phyloP scores from a whole-genome alignment of 23 red algal genomes.

The Gracilaria domingensis region DNA sequence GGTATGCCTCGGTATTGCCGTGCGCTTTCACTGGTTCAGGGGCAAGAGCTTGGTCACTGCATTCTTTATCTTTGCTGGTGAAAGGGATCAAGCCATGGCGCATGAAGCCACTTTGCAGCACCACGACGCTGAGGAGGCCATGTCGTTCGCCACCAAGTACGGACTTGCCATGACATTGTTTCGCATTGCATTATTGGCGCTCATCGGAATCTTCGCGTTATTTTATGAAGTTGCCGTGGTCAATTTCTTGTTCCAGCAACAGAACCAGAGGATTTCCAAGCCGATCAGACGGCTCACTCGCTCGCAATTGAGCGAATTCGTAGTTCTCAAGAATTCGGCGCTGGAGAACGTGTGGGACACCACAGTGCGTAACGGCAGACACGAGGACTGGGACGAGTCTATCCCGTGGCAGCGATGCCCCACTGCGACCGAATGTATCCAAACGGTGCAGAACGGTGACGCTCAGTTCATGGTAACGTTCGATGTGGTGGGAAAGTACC shows the following conservation, averaged over 20 bases:
- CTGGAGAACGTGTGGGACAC: constrained; percentile 57
- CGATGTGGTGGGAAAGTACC: constrained; percentile 42
- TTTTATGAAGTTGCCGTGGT: constrained; percentile 69
- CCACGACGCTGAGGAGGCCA: neutral
- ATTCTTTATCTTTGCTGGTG: constrained; percentile 60
- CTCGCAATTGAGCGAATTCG: neutral
- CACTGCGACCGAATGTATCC: constrained; percentile 28
- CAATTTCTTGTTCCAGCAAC: constrained; percentile 65
- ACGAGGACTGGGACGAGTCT: neutral
- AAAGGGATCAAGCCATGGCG: constrained; percentile 46
- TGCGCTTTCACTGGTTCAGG: constrained; percentile 44
- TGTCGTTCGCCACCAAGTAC: constrained; percentile 50
- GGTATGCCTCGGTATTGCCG: constrained; percentile 45
- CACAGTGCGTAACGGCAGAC: neutral
- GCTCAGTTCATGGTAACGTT: constrained; percentile 36
- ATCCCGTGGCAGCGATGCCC: constrained; percentile 29
- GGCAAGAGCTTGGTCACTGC: constrained; percentile 40
- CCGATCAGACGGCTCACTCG: constrained; percentile 4
- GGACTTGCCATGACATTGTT: constrained; percentile 48
- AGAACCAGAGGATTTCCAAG: constrained; percentile 22
- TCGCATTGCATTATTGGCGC: constrained; percentile 28
- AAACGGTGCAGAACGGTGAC: constrained; percentile 9
- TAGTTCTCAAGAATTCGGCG: constrained; percentile 43
- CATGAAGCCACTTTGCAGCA: neutral
- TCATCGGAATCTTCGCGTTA: constrained; percentile 41